phyloP scores from a whole-genome alignment of 345 rosid genomes.

The Toxicodendron radicans region DNA sequence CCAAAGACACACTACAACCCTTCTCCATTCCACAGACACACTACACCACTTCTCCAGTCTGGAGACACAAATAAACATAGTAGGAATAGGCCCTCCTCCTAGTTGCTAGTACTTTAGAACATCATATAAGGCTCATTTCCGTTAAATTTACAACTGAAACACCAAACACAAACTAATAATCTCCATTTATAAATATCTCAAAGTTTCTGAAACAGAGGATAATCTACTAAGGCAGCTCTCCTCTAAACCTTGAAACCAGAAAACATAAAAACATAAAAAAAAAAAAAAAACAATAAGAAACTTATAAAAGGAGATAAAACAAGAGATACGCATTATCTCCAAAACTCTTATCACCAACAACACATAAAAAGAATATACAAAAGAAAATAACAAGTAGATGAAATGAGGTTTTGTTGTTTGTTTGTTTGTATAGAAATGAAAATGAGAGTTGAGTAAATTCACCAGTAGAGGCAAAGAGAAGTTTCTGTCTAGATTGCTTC shows the following conservation, averaged over 20 bases:
- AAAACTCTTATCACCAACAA: conserved; percentile 16
- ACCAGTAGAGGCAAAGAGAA: conserved; percentile 40
- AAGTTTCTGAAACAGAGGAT: not conserved
- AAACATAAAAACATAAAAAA: conserved; percentile 15
- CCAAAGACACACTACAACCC: too few species aligned
- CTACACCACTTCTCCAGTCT: too few species aligned
- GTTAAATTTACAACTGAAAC: not conserved
- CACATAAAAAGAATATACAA: not conserved
- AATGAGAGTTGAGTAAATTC: conserved; percentile 21
- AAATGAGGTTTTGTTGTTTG: conserved; percentile 24
- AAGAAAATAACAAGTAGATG: conserved; percentile 37
- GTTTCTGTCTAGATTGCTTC: conserved; percentile 50
- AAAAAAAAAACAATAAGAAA: too few species aligned
- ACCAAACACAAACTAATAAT: not conserved
- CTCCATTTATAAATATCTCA: not conserved
- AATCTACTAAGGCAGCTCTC: too few species aligned
- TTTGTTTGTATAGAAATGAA: conserved; percentile 11
- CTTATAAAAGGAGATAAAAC: conserved; percentile 14
- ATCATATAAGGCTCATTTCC: not conserved
- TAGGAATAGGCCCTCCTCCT: too few species aligned
- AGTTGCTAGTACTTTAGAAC: too few species aligned
- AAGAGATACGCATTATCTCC: conserved; percentile 20
- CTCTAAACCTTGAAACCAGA: conserved; percentile 22
- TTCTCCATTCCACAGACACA: too few species aligned
- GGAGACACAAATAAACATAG: too few species aligned